Evolutionary conservation across 2,329 filamentous ascomycete genomes (phyloP), one percentile per base, ranked within the genome.

Genomic region (Fusarium zealandicum): DNA sequence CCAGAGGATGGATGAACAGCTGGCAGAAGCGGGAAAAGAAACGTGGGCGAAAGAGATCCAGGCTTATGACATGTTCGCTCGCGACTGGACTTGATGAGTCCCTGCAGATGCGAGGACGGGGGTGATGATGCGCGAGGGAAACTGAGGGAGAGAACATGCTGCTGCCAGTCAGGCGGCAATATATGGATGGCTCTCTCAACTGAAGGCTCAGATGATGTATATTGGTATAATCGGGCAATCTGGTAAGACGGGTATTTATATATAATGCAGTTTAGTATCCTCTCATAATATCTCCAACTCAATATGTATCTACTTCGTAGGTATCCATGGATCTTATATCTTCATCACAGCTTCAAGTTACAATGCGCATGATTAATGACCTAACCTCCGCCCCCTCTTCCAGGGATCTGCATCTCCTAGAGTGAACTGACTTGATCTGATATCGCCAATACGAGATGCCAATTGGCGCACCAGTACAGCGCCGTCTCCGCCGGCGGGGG

Each of bases 1-100:
- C n/a, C 6, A 8, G 22, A 25, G 25, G 32, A 18, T 5, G 35
- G 14, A 44, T 30, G 48, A 46, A 42, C 40, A 55, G 44, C 47
- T 43, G 61, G 54, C 49, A 63, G 28, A 55, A 51, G 59, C 52
- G 25, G 32, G 30, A 31, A 47, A 33, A 51, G 40, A 56, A 49
- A 58, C 54, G 53, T 56, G 53, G 49, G 51, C 41, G 38, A 48
- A 57, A 54, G 51, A 40, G 38, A 18, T 7, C 51, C 37, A 37
- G 33, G 51, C 22, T 51, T 59, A 65, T 69, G 67, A 70, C 67
- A 70, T 69, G 67, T 70, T 69, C 65, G 53, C 56, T 60, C 53
- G 59, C 61, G 63, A 68, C 67, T 69, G 66, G 67, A 54, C 47
- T 62, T 47, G 55, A 39, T 20, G 47, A 25, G 22, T 35, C 42